Conservation (phyloP, 2,329 filamentous ascomycete genomes). For the Venturia effusa region DNA sequence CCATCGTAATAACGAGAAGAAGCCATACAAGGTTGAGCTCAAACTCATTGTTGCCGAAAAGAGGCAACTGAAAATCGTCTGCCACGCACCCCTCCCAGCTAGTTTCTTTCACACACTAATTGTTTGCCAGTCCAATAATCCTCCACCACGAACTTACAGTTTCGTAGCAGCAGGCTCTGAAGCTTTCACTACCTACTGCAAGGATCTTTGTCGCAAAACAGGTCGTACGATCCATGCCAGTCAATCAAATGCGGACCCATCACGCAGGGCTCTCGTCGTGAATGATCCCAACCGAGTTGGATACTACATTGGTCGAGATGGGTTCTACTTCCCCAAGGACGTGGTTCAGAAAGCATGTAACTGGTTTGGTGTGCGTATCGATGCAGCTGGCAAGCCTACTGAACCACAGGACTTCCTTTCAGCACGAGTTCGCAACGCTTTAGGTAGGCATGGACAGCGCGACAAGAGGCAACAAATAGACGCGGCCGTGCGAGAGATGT, state of each 20-base stretch:
- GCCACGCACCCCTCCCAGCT: background rate
- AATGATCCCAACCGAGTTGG: slow-evolving; percentile 40
- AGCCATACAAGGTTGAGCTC: slow-evolving; percentile 1
- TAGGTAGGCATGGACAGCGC: background rate
- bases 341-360: slow-evolving; percentile 46
- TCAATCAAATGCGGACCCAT: slow-evolving; percentile 39
- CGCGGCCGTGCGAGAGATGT: slow-evolving; percentile 26
- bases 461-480: slow-evolving; percentile 5
- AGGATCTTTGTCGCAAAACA: slow-evolving; percentile 46
- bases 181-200: slow-evolving; percentile 44
- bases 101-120: background rate
- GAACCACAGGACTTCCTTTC: slow-evolving; percentile 22
- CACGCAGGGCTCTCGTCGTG: slow-evolving; percentile 13
- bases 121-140: background rate
- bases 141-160: slow-evolving; percentile 26
- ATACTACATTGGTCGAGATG: slow-evolving; percentile 50
- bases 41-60: background rate
- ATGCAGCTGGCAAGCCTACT: slow-evolving; percentile 13
- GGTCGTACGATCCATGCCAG: slow-evolving; percentile 46
- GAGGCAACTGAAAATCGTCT: slow-evolving; percentile 6
- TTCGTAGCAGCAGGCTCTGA: slow-evolving; percentile 51
- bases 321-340: slow-evolving; percentile 51
- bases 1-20: background rate
- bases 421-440: slow-evolving; percentile 13
- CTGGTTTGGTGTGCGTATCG: background rate